Conservation (phyloP, 192 early-diverging fungal genomes). For the Coemansia sp. region DNA sequence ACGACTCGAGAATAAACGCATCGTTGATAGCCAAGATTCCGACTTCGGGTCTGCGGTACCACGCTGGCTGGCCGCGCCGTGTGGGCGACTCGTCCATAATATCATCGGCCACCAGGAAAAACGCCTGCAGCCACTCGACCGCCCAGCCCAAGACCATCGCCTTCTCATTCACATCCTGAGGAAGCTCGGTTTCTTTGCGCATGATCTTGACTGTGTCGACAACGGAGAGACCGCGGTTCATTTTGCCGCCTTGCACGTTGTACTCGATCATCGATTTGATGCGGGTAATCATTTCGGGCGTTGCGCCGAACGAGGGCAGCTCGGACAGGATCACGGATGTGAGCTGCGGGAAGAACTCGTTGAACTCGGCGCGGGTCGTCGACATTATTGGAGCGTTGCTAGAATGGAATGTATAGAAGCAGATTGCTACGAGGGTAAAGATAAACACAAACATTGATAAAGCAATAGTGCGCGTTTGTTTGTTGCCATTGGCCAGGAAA, state of each 20-base stretch:
- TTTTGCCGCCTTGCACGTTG: slow-evolving; percentile 78
- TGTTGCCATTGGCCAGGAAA: too few relatives aligned
- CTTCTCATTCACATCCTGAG: slow-evolving; percentile 78
- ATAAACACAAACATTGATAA: too few relatives aligned
- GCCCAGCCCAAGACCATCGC: slow-evolving; percentile 93
- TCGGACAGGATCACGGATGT: slow-evolving; percentile 72
- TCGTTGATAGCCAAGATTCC: slow-evolving; percentile 96
- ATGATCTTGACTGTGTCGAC: slow-evolving; percentile 84
- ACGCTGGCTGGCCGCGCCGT: slow-evolving; percentile 94
- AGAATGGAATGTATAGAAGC: too few relatives aligned
- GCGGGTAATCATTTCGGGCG: slow-evolving; percentile 66
- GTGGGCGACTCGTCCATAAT: slow-evolving; percentile 98
- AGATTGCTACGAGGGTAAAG: too few relatives aligned
- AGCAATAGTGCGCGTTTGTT: too few relatives aligned
- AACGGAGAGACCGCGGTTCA: slow-evolving; percentile 97
- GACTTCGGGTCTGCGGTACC: slow-evolving; percentile 86
- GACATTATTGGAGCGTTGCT: slow-evolving; percentile 16
- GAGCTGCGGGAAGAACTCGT: slow-evolving; percentile 72
- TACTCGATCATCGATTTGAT: slow-evolving; percentile 64
- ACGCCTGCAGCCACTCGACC: slow-evolving; percentile 97
- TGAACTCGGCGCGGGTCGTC: slow-evolving; percentile 60
- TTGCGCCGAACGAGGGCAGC: slow-evolving; percentile 66
- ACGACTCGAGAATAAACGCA: slow-evolving; percentile 86
- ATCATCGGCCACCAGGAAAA: slow-evolving; percentile 97
- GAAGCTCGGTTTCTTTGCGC: slow-evolving; percentile 64